Percentiles rank a stretch among this genome's conserved stretches.
Evolutionary conservation across 2,329 filamentous ascomycete species (phyloP).

Genomic region (Daldinia eschscholtzii): DNA sequence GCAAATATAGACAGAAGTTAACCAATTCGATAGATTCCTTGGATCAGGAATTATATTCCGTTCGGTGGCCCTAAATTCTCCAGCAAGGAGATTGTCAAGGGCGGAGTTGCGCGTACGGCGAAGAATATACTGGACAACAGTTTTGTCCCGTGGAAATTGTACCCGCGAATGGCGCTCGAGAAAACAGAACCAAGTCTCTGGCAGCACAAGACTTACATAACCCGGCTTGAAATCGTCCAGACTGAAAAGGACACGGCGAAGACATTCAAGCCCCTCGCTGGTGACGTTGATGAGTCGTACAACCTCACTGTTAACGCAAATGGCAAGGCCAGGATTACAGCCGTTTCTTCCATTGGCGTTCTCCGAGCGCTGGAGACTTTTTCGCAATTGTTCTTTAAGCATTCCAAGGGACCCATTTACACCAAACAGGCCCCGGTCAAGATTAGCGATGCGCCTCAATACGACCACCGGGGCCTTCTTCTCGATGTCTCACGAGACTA

Average conservation of each 20-base stretch:
- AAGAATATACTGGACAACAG: constrained; percentile 74
- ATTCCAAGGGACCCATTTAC: constrained; percentile 74
- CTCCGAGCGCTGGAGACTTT: constrained; percentile 82
- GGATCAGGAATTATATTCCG: constrained; percentile 61
- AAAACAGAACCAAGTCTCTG: constrained; percentile 72
- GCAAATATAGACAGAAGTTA: constrained; percentile 44
- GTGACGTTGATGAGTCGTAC: constrained; percentile 82
- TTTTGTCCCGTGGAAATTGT: constrained; percentile 84
- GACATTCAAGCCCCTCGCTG: constrained; percentile 71
- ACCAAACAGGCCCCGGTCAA: constrained; percentile 76
- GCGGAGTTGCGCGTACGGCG: constrained; percentile 70
- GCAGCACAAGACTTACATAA: constrained; percentile 64
- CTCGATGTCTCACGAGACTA: constrained; percentile 82
- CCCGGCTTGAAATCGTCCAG: constrained; percentile 72
- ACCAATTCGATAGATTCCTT: constrained; percentile 61
- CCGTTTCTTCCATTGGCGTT: constrained; percentile 75
- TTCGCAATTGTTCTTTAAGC: constrained; percentile 81
- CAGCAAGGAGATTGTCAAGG: constrained; percentile 67
- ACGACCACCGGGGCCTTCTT: constrained; percentile 81
- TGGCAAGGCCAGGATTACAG: constrained; percentile 73
- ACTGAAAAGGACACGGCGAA: constrained; percentile 64
- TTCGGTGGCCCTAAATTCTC: constrained; percentile 55
- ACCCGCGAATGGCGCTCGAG: constrained; percentile 68
- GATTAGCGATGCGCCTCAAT: constrained; percentile 80
- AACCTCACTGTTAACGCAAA: constrained; percentile 69